Evolutionary conservation across 2,329 filamentous ascomycete genomes (phyloP), one percentile per base, ranked within the genome.

Genomic region (Trichophyton schoenleinii): DNA sequence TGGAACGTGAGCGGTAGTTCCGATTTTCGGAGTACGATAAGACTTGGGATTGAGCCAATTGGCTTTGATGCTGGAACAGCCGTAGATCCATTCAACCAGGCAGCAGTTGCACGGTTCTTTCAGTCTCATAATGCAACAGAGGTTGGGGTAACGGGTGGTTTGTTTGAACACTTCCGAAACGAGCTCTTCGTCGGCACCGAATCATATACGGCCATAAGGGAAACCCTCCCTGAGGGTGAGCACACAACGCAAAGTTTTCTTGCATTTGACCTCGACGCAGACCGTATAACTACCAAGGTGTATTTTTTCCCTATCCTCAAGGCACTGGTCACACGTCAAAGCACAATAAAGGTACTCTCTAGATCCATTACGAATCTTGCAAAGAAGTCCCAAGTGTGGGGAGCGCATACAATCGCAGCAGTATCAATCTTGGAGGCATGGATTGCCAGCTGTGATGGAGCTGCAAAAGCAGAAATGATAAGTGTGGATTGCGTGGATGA

Each of bases 361-460:
- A 5, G n/a, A 13, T 44, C 41, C 11, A 44, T 44, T n/a, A n/a
- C 20, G 41, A 7, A 4, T 7, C n/a, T 44, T n/a, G 41, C 41
- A 44, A 44, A 44, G 41, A 44, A 20, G 41, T 44, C 15, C n/a
- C 6, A 44, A 20, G n/a, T 44, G n/a, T 44, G 41, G 41, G 41
- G 41, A 0, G 6, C n/a, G n/a, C 41, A 44, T 3, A n/a, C 41
- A n/a, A 20, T 58, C 13, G n/a, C 34, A 1, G 57, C 57, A 1
- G 11, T 60, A 28, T 53, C 58, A 38, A 44, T 53, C 9, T 18
- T 60, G 36, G 58, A 60, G 25, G 58, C 58, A 7, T 60, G 58
- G 58, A n/a, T 60, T 18, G 58, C 58, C 8, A 60, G 58, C 25
- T 60, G 18, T 53, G n/a, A 31, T 15, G 58, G 58, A 48, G 8